Evolutionary conservation across 441 rosid species (phyloP).

Genomic region (Rhodomyrtus psidioides): DNA sequence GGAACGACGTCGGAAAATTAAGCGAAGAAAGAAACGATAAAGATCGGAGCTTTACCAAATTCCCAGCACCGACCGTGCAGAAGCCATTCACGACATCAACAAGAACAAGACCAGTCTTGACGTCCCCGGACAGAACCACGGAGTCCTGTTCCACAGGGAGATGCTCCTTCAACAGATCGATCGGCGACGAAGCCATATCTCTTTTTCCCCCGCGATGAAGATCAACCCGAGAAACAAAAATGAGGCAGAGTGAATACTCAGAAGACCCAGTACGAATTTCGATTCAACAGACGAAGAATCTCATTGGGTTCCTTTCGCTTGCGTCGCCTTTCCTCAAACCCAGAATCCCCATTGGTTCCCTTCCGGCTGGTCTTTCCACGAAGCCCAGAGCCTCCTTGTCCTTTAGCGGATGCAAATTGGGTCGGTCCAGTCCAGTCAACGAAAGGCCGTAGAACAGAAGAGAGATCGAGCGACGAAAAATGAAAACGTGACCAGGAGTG

Average conservation of each 20-base stretch:
- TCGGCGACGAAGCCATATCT: slow-evolving; percentile 6
- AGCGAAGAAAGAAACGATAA: background rate
- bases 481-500: background rate
- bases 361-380: background rate
- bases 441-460: background rate
- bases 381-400: background rate
- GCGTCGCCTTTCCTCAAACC: background rate
- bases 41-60: slow-evolving; percentile 35
- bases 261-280: background rate
- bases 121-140: slow-evolving; percentile 30
- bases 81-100: slow-evolving; percentile 85
- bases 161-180: slow-evolving; percentile 43
- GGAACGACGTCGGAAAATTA: background rate
- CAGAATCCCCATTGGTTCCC: background rate
- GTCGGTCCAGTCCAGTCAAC: background rate
- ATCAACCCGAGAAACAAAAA: background rate
- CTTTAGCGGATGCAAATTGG: background rate
- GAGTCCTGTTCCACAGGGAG: slow-evolving; percentile 49
- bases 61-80: slow-evolving; percentile 83
- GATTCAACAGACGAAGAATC: background rate
- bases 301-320: background rate
- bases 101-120: slow-evolving; percentile 66
- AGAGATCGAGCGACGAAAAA: background rate
- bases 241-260: background rate
- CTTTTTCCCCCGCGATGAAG: background rate